Evolutionary conservation across 768 basidiomycete species (phyloP).

Genomic region (Tylopilus plumbeoviolaceoides): DNA sequence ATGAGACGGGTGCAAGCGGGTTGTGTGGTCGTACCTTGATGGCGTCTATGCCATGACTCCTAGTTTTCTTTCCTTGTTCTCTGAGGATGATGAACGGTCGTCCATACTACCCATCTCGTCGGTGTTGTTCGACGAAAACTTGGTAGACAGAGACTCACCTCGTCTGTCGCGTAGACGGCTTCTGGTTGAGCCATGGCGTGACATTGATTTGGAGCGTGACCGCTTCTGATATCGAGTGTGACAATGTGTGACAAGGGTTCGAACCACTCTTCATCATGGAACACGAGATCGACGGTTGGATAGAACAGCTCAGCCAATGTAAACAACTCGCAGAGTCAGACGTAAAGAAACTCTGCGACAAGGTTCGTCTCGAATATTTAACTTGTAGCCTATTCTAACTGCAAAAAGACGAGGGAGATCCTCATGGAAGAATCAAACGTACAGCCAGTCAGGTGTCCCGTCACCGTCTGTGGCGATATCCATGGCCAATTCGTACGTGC

Average conservation of each 20-base stretch:
- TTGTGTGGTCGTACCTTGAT: constrained; percentile 66
- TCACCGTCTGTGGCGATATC: constrained; percentile 99
- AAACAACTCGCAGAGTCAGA: constrained; percentile 94
- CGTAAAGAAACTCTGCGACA: constrained; percentile 98
- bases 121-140: background rate
- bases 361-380: constrained; percentile 41
- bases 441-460: constrained; percentile 96
- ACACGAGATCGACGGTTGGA: constrained; percentile 92
- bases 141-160: constrained; percentile 51
- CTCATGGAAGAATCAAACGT: constrained; percentile 99
- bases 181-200: constrained; percentile 43
- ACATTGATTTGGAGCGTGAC: constrained; percentile 27
- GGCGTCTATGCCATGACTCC: constrained; percentile 88
- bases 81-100: constrained; percentile 97
- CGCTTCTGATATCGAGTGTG: constrained; percentile 21
- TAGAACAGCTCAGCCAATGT: constrained; percentile 93
- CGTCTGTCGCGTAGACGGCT: constrained; percentile 83
- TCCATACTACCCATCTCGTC: constrained; percentile 68
- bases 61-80: constrained; percentile 89
- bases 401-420: constrained; percentile 85
- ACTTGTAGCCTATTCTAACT: no score
- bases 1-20: background rate
- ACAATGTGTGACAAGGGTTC: constrained; percentile 25
- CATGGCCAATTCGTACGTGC: constrained; percentile 98
- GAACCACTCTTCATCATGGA: constrained; percentile 35